Evolutionary conservation across 139 green algal species (phyloP).

Genomic region (Parachlorella kessleri): DNA sequence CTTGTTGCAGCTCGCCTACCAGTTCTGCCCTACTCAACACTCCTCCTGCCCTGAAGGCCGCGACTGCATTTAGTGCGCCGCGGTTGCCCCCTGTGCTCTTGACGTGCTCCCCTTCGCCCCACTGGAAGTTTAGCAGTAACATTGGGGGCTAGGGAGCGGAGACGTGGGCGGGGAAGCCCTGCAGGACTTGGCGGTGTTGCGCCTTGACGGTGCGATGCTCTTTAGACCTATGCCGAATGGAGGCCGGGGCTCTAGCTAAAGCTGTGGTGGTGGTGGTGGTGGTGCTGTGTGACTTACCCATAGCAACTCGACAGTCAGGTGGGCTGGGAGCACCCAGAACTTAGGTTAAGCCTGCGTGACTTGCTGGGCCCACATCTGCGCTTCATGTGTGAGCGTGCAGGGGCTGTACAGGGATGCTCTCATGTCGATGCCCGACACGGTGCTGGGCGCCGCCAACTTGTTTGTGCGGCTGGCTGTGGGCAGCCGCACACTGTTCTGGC

Average conservation of each 20-base stretch:
- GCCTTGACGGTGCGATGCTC: not conserved
- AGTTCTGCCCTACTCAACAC: not conserved
- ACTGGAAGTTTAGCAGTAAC: no score
- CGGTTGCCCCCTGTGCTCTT: not conserved
- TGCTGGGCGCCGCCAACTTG: slow-evolving; percentile 11
- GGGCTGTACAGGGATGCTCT: slow-evolving; percentile 20
- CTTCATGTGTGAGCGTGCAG: not conserved
- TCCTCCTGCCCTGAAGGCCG: not conserved
- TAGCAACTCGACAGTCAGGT: no score
- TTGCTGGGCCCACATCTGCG: not conserved
- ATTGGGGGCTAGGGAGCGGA: no score
- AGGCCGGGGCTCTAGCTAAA: no score
- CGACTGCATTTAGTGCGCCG: not conserved
- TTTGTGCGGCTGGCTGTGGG: slow-evolving; percentile 4
- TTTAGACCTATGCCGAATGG: not conserved
- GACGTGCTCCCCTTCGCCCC: not conserved
- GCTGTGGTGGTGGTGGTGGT: no score
- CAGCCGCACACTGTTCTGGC: slow-evolving; percentile 18
- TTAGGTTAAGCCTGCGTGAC: not conserved
- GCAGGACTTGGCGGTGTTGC: not conserved
- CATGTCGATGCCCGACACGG: slow-evolving; percentile 5
- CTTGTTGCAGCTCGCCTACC: not conserved
- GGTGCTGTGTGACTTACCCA: no score
- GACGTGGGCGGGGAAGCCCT: no score
- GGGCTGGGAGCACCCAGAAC: not conserved